Base-by-base conservation (phyloP, 2,329 filamentous ascomycete genomes). In the Phialophora chinensis region DNA sequence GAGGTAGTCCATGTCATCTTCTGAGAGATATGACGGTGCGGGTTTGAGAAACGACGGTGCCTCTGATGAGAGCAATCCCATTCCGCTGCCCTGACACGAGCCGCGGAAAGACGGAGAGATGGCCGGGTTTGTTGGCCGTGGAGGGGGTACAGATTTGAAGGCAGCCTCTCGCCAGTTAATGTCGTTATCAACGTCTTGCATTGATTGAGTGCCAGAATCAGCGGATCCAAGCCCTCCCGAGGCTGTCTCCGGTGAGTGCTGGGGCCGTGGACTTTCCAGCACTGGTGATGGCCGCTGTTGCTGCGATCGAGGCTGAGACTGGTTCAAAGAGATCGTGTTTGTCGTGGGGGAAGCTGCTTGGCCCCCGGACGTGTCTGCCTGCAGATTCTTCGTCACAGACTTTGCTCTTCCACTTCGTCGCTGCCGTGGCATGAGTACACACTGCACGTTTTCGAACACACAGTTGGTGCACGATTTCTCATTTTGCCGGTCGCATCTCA, bases 1-100 rank as follows among this genome's bases (percentile, higher is more conserved):
- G 63, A 97, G 84, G 77, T 94, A 97, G 65, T 88, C 85, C 68
- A 96, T 86, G 79, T 97, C 93, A 71, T 96, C 92, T 17, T 86
- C 83, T 2, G 90, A 88, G 71, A 96, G 89, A 74, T 90, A 90
- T 53, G 86, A 78, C 0, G 93, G 92, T 4, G 96, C 82, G 29
- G 91, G 90, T 73, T 91, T 91, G 74, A 97, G 88, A 23, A 59
- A 59, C 3, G 17, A 42, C 25, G 56, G 14, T 27, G 44, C 38
- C n/a, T 14, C 12, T 75, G 92, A 97, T 11, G n/a, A 17, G 33
- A 35, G 53, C 17, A 61, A 25, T 35, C 52, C 57, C 23, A n/a
- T 61, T n/a, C 20, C 12, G n/a, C 59, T 29, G 29, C 6, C 14
- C 6, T 4, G 25, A 27, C 14, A 47, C 3, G 53, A 31, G 3